phyloP scores from a whole-genome alignment of 2,329 filamentous ascomycete species.

The Curvularia lunata region DNA sequence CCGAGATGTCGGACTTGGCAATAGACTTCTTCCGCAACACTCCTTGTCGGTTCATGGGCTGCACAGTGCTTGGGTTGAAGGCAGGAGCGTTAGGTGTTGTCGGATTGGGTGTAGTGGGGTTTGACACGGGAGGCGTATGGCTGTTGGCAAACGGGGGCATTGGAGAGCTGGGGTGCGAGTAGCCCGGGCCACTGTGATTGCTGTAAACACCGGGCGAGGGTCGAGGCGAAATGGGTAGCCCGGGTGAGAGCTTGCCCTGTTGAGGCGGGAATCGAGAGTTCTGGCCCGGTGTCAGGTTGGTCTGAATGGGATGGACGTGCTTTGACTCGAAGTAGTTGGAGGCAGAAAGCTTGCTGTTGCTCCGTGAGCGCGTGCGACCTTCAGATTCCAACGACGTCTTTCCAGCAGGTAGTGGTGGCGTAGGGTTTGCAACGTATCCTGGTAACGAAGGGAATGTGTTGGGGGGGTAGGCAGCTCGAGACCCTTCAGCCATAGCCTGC shows the following conservation, averaged over 20 bases:
- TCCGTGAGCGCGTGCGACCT: conserved; percentile 42
- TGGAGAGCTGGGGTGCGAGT: conserved; percentile 52
- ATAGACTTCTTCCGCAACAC: conserved; percentile 62
- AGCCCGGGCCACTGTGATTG: conserved; percentile 41
- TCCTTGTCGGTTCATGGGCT: conserved; percentile 36
- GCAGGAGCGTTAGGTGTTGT: conserved; percentile 51
- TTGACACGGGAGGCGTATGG: conserved; percentile 61
- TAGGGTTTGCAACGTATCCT: conserved; percentile 40
- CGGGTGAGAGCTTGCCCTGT: conserved; percentile 36
- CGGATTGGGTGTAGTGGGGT: conserved; percentile 48
- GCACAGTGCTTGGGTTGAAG: conserved; percentile 40
- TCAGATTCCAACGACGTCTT: conserved; percentile 37
- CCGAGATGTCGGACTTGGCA: conserved; percentile 67
- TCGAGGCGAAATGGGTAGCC: conserved; percentile 46
- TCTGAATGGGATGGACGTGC: conserved; percentile 48
- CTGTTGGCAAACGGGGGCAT: conserved; percentile 58
- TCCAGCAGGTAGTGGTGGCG: conserved; percentile 38
- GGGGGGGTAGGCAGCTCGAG: conserved; percentile 40
- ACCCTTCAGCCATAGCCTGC: conserved; percentile 57
- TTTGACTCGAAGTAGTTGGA: conserved; percentile 47
- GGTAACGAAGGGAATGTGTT: conserved; percentile 45
- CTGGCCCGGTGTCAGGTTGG: conserved; percentile 29
- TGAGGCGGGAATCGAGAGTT: conserved; percentile 36
- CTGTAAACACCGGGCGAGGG: conserved; percentile 47
- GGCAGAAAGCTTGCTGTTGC: conserved; percentile 46